These are phyloP conservation scores for Rheum nobile DNA, from an alignment of 148 eudicot genomes.

Conservation along the genomic window DNA sequence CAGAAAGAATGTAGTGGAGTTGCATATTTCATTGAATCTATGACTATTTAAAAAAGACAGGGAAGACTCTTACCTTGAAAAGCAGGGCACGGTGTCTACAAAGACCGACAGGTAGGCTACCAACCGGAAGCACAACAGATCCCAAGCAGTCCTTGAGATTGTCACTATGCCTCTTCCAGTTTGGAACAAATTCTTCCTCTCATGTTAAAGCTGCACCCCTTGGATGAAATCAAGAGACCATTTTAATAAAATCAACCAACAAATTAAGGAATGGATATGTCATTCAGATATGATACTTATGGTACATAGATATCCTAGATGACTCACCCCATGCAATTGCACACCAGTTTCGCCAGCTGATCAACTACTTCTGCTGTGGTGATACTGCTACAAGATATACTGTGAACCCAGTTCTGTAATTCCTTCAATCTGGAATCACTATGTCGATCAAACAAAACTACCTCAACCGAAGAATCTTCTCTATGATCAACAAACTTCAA, in stretches of 20 bases:
- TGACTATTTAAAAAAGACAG: too few species aligned
- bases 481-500: constrained; percentile 57
- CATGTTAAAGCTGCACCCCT: constrained; percentile 72
- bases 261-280: background rate
- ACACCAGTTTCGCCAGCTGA: too few species aligned
- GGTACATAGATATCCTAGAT: background rate
- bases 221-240: constrained; percentile 9
- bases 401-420: constrained; percentile 40
- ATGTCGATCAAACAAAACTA: constrained; percentile 54
- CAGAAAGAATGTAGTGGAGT: background rate
- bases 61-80: too few species aligned
- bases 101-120: constrained; percentile 72
- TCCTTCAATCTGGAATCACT: too few species aligned
- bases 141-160: too few species aligned
- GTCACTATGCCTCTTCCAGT: too few species aligned
- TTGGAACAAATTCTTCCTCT: too few species aligned
- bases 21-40: too few species aligned
- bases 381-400: constrained; percentile 41
- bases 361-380: constrained; percentile 73
- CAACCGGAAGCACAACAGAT: constrained; percentile 81
- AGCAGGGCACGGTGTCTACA: constrained; percentile 90
- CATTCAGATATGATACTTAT: background rate
- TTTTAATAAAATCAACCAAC: background rate
- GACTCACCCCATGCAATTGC: constrained; percentile 88
- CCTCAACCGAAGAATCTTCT: constrained; percentile 56